Evolutionary conservation across 306 rosid genomes (phyloP).

Genomic region (Purshia tridentata): DNA sequence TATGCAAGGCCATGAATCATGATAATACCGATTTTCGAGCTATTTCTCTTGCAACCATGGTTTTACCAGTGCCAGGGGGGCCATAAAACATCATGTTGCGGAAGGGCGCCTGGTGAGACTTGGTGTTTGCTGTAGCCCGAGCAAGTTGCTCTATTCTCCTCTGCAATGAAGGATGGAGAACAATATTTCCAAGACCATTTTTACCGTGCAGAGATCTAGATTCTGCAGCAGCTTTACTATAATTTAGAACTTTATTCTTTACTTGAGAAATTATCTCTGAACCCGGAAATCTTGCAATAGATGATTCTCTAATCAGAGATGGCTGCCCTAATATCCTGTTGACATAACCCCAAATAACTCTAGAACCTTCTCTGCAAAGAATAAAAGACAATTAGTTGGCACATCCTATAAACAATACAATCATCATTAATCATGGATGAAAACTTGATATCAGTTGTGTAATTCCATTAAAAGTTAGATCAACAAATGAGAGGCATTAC

Average conservation of each 20-base stretch:
- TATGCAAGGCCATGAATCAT: constrained; percentile 3
- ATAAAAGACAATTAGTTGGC: constrained; percentile 27
- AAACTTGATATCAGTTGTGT: background rate
- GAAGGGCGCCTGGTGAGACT: constrained; percentile 93
- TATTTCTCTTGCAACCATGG: constrained; percentile 98
- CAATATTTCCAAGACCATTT: constrained; percentile 63
- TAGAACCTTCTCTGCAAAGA: constrained; percentile 80
- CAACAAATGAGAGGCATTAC: background rate
- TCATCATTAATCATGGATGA: background rate
- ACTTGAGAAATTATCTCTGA: constrained; percentile 63
- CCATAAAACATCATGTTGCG: constrained; percentile 98
- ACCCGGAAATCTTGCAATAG: constrained; percentile 84
- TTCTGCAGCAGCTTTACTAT: constrained; percentile 47
- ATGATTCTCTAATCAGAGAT: constrained; percentile 92
- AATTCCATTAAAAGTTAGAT: background rate
- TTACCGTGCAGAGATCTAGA: constrained; percentile 45
- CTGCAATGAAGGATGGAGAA: constrained; percentile 86
- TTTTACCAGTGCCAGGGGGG: constrained; percentile 98
- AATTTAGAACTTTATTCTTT: constrained; percentile 55
- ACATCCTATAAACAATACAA: constrained; percentile 6
- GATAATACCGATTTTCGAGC: constrained; percentile 82
- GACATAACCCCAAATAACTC: constrained; percentile 95
- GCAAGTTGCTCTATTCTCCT: constrained; percentile 93
- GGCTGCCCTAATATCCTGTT: constrained; percentile 99
- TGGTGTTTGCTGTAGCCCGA: constrained; percentile 89